Evolutionary conservation across 2,329 filamentous ascomycete genomes (phyloP), one percentile per base, ranked within the genome.

Genomic region (Venturia carpophila): DNA sequence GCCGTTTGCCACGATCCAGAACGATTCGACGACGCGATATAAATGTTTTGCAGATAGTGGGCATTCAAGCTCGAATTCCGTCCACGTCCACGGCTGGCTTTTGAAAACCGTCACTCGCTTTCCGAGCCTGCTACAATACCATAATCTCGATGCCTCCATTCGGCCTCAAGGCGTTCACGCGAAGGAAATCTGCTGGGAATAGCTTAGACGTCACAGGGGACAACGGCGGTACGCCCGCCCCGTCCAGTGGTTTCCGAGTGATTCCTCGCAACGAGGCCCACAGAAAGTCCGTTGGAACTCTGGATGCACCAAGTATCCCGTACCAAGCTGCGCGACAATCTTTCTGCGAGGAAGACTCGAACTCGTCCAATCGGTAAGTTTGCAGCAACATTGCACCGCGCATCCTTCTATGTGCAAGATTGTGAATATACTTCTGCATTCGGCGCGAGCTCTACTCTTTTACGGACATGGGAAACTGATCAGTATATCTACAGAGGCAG

Each of bases 401-500:
- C n/a, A 52, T 34, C 17, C 27, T 27, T 9, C 3, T 19, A 7
- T 37, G 24, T 9, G 19, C 43, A 34, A 19, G n/a, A 11, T 11
- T 5, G 5, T 30, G 11, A 19, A 21, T 17, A 27, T 17, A 27
- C 43, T 21, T 49, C n/a, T 47, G 15, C 24, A 9, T 37, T 63
- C 7, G 10, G 5, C n/a, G 21, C 5, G 5, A 34, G n/a, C 2
- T 2, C 19, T 9, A 9, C 15, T 52, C 9, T 41, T 52, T 15
- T 3, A 21, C 1, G 4, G 5, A 63, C 3, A 41, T 11, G 43
- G 9, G 9, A 5, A 41, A 15, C 15, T 58, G 39, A 30, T 30
- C 30, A 41, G 47, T 21, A 64, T 63, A 30, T 41, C 21, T 56
- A 19, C 34, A 81, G 76, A 69, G 77, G 76, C 66, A 83, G 80